Percentiles rank a stretch among this genome's conserved stretches.
Conservation (phyloP, 192 early-diverging fungal species). For the Coemansia sp. region DNA sequence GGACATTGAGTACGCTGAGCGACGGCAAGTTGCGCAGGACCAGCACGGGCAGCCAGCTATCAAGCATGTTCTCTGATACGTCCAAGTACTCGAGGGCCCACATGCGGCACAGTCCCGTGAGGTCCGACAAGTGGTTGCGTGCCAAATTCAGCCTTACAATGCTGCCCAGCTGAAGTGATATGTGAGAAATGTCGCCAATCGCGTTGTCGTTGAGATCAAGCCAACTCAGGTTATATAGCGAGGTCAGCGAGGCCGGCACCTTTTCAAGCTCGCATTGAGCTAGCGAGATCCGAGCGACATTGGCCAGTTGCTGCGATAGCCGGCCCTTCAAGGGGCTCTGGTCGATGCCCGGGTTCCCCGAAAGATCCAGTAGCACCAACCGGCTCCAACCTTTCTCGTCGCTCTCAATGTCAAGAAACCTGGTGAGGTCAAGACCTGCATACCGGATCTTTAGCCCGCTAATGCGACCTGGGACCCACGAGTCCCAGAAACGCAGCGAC, state of each 20-base stretch:
- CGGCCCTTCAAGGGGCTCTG: slow-evolving; percentile 14
- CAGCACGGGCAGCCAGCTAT: slow-evolving; percentile 18
- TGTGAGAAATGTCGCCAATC: slow-evolving; percentile 26
- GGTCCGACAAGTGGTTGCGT: slow-evolving; percentile 18
- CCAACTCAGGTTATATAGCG: slow-evolving; percentile 32
- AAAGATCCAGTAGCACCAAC: slow-evolving; percentile 38
- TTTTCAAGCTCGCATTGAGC: slow-evolving; percentile 36
- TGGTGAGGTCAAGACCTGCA: slow-evolving; percentile 28
- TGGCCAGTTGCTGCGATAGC: slow-evolving; percentile 16
- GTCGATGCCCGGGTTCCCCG: slow-evolving; percentile 30
- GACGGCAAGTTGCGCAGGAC: slow-evolving; percentile 42
- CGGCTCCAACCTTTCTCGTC: slow-evolving; percentile 19
- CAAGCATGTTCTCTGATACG: slow-evolving; percentile 28
- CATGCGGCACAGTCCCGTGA: slow-evolving; percentile 35
- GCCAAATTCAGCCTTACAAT: slow-evolving; percentile 31
- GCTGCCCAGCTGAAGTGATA: slow-evolving; percentile 31
- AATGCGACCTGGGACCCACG: slow-evolving; percentile 21
- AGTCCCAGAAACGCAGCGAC: slow-evolving; percentile 39
- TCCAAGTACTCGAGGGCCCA: slow-evolving; percentile 44
- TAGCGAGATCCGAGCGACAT: slow-evolving; percentile 35
- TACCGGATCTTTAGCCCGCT: slow-evolving; percentile 25
- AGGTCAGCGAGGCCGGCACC: slow-evolving; percentile 26
- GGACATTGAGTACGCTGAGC: slow-evolving; percentile 22
- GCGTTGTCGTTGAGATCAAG: slow-evolving; percentile 37
- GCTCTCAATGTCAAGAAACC: slow-evolving; percentile 8